These are phyloP conservation scores for Sarocladium kiliense DNA, from an alignment of 2,329 filamentous ascomycete genomes.

Conservation along the genomic window DNA sequence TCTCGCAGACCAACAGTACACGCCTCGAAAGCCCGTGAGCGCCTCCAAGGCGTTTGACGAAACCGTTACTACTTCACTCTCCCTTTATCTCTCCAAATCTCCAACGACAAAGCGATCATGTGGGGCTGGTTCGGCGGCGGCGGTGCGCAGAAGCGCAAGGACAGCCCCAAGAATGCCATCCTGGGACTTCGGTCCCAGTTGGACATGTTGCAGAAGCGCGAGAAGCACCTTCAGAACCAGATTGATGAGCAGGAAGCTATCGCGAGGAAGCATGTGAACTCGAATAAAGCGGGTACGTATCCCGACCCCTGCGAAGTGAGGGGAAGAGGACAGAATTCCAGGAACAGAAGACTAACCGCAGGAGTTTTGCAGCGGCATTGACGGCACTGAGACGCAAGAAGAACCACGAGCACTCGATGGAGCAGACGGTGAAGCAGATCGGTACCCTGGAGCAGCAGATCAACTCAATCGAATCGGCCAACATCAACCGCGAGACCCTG, in stretches of 20 bases:
- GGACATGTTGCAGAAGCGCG: conserved; percentile 96
- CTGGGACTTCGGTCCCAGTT: conserved; percentile 80
- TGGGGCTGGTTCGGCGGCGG: conserved; percentile 91
- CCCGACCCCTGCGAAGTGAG: not conserved
- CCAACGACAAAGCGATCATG: conserved; percentile 38
- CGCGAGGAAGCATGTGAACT: conserved; percentile 77
- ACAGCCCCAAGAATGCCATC: conserved; percentile 95
- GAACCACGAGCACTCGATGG: conserved; percentile 82
- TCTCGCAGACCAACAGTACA: not conserved
- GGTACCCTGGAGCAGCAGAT: conserved; percentile 92
- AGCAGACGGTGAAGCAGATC: conserved; percentile 87
- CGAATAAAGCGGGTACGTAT: conserved; percentile 83
- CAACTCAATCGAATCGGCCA: conserved; percentile 93
- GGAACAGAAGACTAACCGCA: conserved; percentile 15
- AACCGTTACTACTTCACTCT: not conserved
- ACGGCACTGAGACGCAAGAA: conserved; percentile 91
- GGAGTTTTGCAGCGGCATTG: conserved; percentile 65
- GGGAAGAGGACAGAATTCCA: conserved; percentile 12
- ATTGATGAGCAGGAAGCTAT: conserved; percentile 89
- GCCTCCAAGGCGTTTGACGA: not conserved
- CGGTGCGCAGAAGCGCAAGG: conserved; percentile 79
- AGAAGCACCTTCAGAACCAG: conserved; percentile 84
- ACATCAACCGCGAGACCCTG: conserved; percentile 97
- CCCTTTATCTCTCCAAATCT: not conserved
- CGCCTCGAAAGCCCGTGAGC: not conserved